phyloP scores from a whole-genome alignment of 257 asterid genomes.

The Nicotiana paniculata region DNA sequence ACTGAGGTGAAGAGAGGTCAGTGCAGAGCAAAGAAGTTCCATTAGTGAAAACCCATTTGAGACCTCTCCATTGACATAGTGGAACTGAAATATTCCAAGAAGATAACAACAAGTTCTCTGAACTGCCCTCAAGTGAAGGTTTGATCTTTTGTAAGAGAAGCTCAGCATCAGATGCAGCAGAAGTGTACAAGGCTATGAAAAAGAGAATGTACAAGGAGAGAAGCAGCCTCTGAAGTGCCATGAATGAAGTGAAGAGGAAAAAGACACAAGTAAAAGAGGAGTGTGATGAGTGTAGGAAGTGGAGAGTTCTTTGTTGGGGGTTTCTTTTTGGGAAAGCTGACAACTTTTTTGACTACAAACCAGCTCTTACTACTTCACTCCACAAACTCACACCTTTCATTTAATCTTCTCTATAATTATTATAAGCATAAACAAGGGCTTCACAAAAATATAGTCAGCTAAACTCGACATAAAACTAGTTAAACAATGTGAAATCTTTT shows the following conservation, averaged over 20 bases:
- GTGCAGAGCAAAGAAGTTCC: constrained; percentile 45
- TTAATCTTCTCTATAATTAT: too few relatives aligned
- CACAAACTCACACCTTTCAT: constrained; percentile 10
- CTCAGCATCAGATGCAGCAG: constrained; percentile 58
- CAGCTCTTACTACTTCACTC: not conserved
- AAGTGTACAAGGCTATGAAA: constrained; percentile 14
- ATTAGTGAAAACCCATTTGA: constrained; percentile 70
- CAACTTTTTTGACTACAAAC: constrained; percentile 30
- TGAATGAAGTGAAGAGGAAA: constrained; percentile 21
- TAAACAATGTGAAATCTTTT: too few relatives aligned
- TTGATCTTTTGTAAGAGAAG: constrained; percentile 60
- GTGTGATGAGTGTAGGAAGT: not conserved
- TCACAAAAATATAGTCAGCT: too few relatives aligned
- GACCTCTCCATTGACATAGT: constrained; percentile 88
- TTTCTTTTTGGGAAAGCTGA: constrained; percentile 59
- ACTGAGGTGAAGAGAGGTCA: constrained; percentile 77
- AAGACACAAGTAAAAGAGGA: constrained; percentile 2
- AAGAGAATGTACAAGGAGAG: constrained; percentile 22
- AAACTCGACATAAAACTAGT: too few relatives aligned
- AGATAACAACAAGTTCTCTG: constrained; percentile 59
- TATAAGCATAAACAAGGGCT: too few relatives aligned
- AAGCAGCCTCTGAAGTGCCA: constrained; percentile 52
- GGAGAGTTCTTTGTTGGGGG: constrained; percentile 19
- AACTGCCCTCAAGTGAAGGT: constrained; percentile 61
- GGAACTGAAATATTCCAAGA: constrained; percentile 85